A percentile compares a stretch with the other conserved stretches of the same genome.
Evolutionary conservation across 1,139 yeast genomes (phyloP).

Genomic region (Saccharomyces hybrid): DNA sequence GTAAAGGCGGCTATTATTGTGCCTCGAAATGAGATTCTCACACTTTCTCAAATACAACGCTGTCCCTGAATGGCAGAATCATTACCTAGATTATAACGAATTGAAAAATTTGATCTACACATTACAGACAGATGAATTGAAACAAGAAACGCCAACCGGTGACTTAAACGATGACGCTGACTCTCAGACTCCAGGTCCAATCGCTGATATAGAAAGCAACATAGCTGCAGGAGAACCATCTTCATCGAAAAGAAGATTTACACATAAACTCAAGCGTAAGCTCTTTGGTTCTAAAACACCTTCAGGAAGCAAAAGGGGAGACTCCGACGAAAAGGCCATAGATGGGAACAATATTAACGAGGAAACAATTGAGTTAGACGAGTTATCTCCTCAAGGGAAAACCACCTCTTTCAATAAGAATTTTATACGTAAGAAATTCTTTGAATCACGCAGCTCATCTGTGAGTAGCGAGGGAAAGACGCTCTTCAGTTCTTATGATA

Average conservation of each 20-base stretch:
- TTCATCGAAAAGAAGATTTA: constrained; percentile 7
- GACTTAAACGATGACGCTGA: neutral
- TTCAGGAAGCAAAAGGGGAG: constrained; percentile 5
- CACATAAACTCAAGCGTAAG: constrained; percentile 15
- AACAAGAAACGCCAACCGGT: constrained; percentile 17
- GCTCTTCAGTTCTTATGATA: constrained; percentile 28
- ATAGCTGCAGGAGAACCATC: constrained; percentile 3
- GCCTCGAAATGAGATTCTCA: constrained; percentile 52
- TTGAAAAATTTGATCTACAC: constrained; percentile 57
- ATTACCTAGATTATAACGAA: constrained; percentile 57
- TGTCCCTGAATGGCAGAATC: constrained; percentile 71
- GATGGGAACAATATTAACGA: constrained; percentile 19
- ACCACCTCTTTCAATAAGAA: neutral
- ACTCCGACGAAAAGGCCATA: constrained; percentile 5
- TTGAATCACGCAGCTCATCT: constrained; percentile 24
- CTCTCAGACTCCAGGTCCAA: neutral
- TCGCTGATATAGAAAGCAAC: neutral
- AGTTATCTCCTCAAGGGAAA: constrained; percentile 5
- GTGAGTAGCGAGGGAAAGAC: constrained; percentile 24
- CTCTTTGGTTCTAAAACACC: constrained; percentile 6
- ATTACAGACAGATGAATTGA: constrained; percentile 50
- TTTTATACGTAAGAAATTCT: constrained; percentile 7
- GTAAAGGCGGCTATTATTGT: neutral
- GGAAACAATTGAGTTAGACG: constrained; percentile 27
- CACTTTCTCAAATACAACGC: constrained; percentile 67